Conservation (phyloP, 305 asterid genomes). For the Fraxinus paxiana region DNA sequence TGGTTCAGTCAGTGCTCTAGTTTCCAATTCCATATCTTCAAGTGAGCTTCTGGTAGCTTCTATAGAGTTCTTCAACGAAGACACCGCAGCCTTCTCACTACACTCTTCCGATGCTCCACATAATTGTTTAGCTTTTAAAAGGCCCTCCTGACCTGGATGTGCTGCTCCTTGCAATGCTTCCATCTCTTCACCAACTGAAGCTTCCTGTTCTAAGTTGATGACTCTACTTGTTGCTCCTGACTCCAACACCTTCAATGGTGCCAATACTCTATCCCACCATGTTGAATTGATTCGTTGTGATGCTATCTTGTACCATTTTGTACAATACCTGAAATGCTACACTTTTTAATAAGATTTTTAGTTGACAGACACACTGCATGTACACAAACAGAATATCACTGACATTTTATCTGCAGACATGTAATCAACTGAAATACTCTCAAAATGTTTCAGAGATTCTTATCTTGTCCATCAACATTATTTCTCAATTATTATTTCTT, state of each 20-base stretch:
- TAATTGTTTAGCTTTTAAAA: slow-evolving; percentile 12
- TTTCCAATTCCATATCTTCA: slow-evolving; percentile 92
- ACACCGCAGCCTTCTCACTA: slow-evolving; percentile 19
- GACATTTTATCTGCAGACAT: not conserved
- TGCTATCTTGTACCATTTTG: slow-evolving; percentile 85
- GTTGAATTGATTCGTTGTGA: slow-evolving; percentile 57
- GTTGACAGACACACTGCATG: not conserved
- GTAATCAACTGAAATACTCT: not conserved
- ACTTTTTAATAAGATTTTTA: slow-evolving; percentile 15
- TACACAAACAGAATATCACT: not conserved
- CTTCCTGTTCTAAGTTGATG: slow-evolving; percentile 34
- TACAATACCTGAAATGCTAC: slow-evolving; percentile 63
- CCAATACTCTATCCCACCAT: slow-evolving; percentile 87
- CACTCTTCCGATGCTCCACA: slow-evolving; percentile 19
- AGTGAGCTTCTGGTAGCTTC: slow-evolving; percentile 53
- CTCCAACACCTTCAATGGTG: slow-evolving; percentile 78
- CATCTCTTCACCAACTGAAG: slow-evolving; percentile 28
- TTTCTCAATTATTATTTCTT: not conserved
- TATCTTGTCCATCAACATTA: not conserved
- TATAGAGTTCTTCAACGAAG: slow-evolving; percentile 23
- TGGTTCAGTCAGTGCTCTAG: slow-evolving; percentile 92
- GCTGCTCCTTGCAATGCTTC: slow-evolving; percentile 27
- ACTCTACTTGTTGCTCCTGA: slow-evolving; percentile 55
- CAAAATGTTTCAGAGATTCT: not conserved
- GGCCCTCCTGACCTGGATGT: slow-evolving; percentile 17